Percentiles rank a stretch among this genome's conserved stretches.
Evolutionary conservation across 1,284 basidiomycete species (phyloP).

Genomic region (Puccinia coronata): DNA sequence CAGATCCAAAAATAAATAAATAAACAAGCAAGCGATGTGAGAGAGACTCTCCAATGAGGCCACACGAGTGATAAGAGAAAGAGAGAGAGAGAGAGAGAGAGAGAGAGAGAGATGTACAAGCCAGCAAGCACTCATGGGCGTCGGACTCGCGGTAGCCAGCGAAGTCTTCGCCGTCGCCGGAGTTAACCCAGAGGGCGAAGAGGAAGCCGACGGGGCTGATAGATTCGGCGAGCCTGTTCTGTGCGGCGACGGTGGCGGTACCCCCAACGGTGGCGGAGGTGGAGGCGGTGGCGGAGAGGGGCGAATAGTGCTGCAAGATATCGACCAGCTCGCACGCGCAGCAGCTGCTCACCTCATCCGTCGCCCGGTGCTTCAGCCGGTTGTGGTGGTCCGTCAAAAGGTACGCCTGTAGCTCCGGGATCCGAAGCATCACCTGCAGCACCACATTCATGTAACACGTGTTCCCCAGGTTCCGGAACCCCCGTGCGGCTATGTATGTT

Average conservation of each 20-base stretch:
- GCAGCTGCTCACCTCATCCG: conserved; percentile 18
- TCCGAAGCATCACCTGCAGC: conserved; percentile 42
- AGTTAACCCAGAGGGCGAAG: conserved; percentile 36
- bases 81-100: no score
- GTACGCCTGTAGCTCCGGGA: conserved; percentile 44
- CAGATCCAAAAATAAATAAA: no score
- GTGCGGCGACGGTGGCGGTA: no score
- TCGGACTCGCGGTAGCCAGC: conserved; percentile 46
- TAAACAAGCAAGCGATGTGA: not conserved
- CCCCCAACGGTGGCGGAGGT: no score
- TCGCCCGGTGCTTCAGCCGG: conserved; percentile 29
- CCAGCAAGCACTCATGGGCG: conserved; percentile 48
- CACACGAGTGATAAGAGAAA: no score
- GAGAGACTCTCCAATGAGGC: no score
- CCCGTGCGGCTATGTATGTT: conserved; percentile 10
- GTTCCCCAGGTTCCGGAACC: conserved; percentile 45
- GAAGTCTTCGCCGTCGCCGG: conserved; percentile 45
- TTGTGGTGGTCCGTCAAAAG: conserved; percentile 47
- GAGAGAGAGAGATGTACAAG: conserved; percentile 16
- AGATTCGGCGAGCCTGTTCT: not conserved
- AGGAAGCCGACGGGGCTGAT: conserved; percentile 46
- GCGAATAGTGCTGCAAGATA: conserved; percentile 14
- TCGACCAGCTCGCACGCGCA: conserved; percentile 43
- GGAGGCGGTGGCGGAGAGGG: not conserved
- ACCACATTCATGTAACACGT: conserved; percentile 47